Evolutionary conservation across 345 rosid species (phyloP), one percentile per base, ranked within the genome.

Genomic region (Odontarrhena argentea): DNA sequence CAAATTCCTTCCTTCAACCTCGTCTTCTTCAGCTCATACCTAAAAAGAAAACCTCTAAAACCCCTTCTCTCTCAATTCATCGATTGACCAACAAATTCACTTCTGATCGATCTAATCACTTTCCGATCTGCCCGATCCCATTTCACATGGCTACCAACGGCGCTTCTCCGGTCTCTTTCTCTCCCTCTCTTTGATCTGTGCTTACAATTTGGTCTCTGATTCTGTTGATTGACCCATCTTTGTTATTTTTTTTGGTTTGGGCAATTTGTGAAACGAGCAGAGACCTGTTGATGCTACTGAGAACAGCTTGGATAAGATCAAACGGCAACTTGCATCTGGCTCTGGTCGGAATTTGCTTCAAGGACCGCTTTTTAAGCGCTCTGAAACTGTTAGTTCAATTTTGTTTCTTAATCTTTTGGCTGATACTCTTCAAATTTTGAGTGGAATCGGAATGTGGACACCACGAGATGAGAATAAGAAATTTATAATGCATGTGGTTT

Each of bases 351-450:
- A 81, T 59, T 79, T 91, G 80, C 76, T 95, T 55, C 97, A 95
- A 71, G 99, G 99, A 45, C 99, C 99, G 2, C 96, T 95, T 69
- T 92, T 82, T 65, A 95, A 95, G 85, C 96, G 99, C 77, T 95
- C 98, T 50, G 99, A 95, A 81, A 95, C 99, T 38, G 99, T 88
- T 76, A 32, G 74, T 14, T 69, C 71, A 42, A 30, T 48, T 41
- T 5, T 18, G 13, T 42, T 10, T 35, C 55, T 44, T 25, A 44
- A 7, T 45, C 0, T 1, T 73, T 51, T 24, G 30, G 38, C 36
- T 37, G 54, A 38, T 11, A 1, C 51, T 46, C 66, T 46, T 66
- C 59, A 38, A 50, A 3, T 26, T 59, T 59, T 34, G 3, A 44
- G 65, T 44, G 56, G 4, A 51, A 2, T 53, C 22, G 22, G 22